Conservation (phyloP, 805 yeast species). For the Scheffersomyces coipomensis region DNA sequence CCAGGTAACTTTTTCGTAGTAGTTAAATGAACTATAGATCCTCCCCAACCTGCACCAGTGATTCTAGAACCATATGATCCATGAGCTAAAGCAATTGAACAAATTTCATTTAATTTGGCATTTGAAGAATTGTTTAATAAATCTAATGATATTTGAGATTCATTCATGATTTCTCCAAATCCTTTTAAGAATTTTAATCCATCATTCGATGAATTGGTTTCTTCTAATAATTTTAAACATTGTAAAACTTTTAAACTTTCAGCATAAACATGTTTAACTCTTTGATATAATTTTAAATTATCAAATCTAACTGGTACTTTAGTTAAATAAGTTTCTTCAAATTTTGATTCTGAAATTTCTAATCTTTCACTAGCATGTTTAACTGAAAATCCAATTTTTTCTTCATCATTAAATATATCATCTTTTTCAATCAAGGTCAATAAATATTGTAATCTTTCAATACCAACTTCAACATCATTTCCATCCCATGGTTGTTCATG, state of each 20-base stretch:
- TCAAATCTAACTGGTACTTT: constrained; percentile 59
- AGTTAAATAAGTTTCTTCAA: constrained; percentile 42
- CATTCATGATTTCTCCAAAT: constrained; percentile 58
- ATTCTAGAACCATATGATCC: constrained; percentile 68
- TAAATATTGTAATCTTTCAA: constrained; percentile 38
- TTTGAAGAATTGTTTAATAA: constrained; percentile 53
- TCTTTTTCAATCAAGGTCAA: constrained; percentile 47
- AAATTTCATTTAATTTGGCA: constrained; percentile 51
- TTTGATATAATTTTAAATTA: constrained; percentile 51
- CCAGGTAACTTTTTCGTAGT: constrained; percentile 36
- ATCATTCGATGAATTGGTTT: constrained; percentile 9
- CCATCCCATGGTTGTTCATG: constrained; percentile 42
- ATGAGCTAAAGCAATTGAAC: constrained; percentile 49
- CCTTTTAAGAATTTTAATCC: constrained; percentile 33
- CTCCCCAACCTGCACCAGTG: constrained; percentile 85
- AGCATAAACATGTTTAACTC: constrained; percentile 62
- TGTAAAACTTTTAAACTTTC: constrained; percentile 61
- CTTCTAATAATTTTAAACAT: constrained; percentile 41
- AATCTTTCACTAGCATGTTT: constrained; percentile 46
- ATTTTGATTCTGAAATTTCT: constrained; percentile 41
- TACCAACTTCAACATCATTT: constrained; percentile 40
- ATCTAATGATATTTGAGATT: constrained; percentile 55
- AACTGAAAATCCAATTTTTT: constrained; percentile 46
- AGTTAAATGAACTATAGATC: constrained; percentile 66
- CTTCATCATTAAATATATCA: constrained; percentile 29